phyloP scores from a whole-genome alignment of 83 land plant species.

The Thuja plicata region DNA sequence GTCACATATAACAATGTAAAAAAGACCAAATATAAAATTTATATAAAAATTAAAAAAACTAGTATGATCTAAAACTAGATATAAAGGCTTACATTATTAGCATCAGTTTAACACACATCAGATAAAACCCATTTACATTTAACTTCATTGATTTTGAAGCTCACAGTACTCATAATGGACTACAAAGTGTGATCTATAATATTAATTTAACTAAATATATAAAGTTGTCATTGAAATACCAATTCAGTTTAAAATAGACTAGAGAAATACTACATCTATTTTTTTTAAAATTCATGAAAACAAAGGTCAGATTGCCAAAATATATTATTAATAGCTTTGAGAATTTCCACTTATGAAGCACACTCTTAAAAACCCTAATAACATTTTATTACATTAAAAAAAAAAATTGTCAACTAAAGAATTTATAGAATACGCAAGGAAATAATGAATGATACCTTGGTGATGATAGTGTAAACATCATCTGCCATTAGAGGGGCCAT shows the following conservation, averaged over 20 bases:
- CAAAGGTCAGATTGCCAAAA: too few relatives aligned
- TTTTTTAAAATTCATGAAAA: not conserved
- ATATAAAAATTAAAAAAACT: too few relatives aligned
- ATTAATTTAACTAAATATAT: too few relatives aligned
- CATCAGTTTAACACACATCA: not conserved
- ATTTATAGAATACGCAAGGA: not conserved
- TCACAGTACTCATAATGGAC: too few relatives aligned
- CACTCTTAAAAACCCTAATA: not conserved
- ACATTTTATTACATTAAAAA: not conserved
- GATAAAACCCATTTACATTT: too few relatives aligned
- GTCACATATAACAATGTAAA: not conserved
- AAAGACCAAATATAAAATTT: not conserved
- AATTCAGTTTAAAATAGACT: too few relatives aligned
- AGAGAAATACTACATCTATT: too few relatives aligned
- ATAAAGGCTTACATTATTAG: too few relatives aligned
- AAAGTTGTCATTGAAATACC: not conserved
- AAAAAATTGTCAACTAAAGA: not conserved
- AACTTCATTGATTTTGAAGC: too few relatives aligned
- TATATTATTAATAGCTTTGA: too few relatives aligned
- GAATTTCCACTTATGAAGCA: not conserved
- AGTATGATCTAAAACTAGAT: too few relatives aligned
- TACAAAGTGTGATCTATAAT: too few relatives aligned
- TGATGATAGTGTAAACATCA: conserved; percentile 82
- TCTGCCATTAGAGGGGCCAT: conserved; percentile 82
- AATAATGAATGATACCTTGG: conserved; percentile 46